A percentile compares a stretch with the other conserved stretches of the same genome.
Evolutionary conservation across 2,329 filamentous ascomycete genomes (phyloP).

Genomic region (Ophiocordyceps robertsii): DNA sequence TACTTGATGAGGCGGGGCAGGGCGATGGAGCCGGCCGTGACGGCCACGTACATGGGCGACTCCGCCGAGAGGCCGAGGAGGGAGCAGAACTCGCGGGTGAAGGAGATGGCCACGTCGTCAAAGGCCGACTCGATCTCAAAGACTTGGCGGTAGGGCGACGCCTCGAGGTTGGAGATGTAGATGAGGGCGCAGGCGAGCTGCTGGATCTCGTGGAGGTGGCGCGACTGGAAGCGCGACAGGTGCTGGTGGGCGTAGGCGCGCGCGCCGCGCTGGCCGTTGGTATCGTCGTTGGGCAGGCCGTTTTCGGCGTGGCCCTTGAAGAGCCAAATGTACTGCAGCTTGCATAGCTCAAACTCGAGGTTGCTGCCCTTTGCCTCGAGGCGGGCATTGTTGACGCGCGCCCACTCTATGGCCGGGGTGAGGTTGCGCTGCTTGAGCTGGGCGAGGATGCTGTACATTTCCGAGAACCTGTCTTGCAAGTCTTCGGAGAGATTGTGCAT

Average conservation of each 20-base stretch:
- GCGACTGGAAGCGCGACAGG: slow-evolving; percentile 59
- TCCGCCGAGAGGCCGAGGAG: slow-evolving; percentile 80
- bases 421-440: slow-evolving; percentile 65
- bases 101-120: slow-evolving; percentile 72
- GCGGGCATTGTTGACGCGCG: slow-evolving; percentile 51
- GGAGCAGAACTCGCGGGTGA: slow-evolving; percentile 89
- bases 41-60: slow-evolving; percentile 83
- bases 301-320: slow-evolving; percentile 51
- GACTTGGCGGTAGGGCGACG: slow-evolving; percentile 66
- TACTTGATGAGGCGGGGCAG: slow-evolving; percentile 82
- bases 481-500: slow-evolving; percentile 23
- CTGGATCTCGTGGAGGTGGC: slow-evolving; percentile 69
- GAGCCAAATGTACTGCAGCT: slow-evolving; percentile 79
- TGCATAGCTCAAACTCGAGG: slow-evolving; percentile 86
- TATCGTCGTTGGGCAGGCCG: slow-evolving; percentile 38
- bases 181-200: slow-evolving; percentile 71
- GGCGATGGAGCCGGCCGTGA: slow-evolving; percentile 84
- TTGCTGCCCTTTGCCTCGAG: slow-evolving; percentile 79
- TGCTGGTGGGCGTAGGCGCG: slow-evolving; percentile 62
- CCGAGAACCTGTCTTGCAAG: slow-evolving; percentile 68
- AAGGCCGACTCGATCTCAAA: slow-evolving; percentile 69
- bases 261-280: slow-evolving; percentile 49
- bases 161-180: slow-evolving; percentile 58
- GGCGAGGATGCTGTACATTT: slow-evolving; percentile 83
- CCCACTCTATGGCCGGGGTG: slow-evolving; percentile 77